Base-by-base conservation (phyloP, 1,284 basidiomycete species). In the Leccinum insigne region DNA sequence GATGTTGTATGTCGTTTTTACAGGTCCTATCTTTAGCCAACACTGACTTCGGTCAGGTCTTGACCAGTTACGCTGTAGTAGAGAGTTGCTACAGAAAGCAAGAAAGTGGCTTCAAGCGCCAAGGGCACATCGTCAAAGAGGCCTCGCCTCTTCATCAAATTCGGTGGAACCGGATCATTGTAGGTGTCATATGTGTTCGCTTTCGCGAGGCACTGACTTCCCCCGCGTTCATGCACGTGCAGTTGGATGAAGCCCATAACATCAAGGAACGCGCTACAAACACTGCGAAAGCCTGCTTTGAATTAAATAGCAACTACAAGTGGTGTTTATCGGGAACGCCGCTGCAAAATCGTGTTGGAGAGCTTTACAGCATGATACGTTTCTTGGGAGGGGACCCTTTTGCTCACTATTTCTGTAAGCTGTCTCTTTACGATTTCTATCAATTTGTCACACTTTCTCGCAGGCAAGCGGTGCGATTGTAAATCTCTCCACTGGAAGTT, bases 301-400 rank as follows among this genome's bases (percentile, higher is more conserved):
- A 95, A 62, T 82, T 99, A 5, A 79, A 91, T 71, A 88, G 91
- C 64, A 86, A 87, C 66, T 95, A 89, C 71, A 89, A 89, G 68
- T 99, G 98, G 98, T 99, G 98, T 78, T 82, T 99, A 38, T 98
- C 96, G 29, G 98, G 97, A n/a, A 98, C 96, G n/a, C 96, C 95
- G 0, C 80, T 96, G 13, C 94, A 99, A 78, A 98, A 98, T 73
- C 90, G 97, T 68, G 98, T 99, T 14, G 98, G 98, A 69, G 98
- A 99, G 77, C 81, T 99, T 54, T 99, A 99, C 81, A 98, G 96
- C 77, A 86, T 99, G 65, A 90, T 99, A 66, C 85, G 93, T 66
- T 98, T 98, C 80, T 79, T 98, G 64, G 95, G 95, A 23, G 94
- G 93, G 14, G 94, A 96, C 75, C 94, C 94, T 0, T 95, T 95